Conservation (phyloP, 306 rosid species). For the Gleditsia sinensis region DNA sequence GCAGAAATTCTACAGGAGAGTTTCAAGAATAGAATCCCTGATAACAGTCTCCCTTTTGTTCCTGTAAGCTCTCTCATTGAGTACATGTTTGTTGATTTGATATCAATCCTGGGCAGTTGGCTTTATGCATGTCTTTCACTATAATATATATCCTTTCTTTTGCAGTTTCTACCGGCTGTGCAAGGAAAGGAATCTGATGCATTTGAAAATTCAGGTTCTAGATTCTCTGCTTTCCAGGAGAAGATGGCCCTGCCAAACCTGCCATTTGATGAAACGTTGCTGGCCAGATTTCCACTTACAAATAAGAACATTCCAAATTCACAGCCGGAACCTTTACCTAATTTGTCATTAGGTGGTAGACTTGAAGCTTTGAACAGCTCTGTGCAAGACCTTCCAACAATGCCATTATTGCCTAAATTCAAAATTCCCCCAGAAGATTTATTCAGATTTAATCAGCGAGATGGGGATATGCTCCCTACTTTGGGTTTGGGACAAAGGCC, state of each 20-base stretch:
- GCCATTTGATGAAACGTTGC: constrained; percentile 83
- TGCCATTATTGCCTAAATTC: constrained; percentile 75
- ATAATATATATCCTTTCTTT: constrained; percentile 24
- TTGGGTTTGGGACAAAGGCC: constrained; percentile 86
- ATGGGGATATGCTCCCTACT: constrained; percentile 64
- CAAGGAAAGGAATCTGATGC: constrained; percentile 56
- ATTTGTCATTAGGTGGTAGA: constrained; percentile 74
- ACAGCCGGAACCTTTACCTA: constrained; percentile 76
- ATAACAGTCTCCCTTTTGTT: constrained; percentile 59
- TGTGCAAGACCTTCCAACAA: constrained; percentile 67
- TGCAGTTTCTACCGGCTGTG: constrained; percentile 57
- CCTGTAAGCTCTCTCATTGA: constrained; percentile 53
- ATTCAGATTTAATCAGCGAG: constrained; percentile 71
- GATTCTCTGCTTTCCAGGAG: constrained; percentile 71
- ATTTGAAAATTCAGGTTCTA: constrained; percentile 50
- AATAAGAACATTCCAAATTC: constrained; percentile 58
- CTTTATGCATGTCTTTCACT: constrained; percentile 19
- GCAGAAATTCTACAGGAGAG: constrained; percentile 54
- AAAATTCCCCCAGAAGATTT: constrained; percentile 78
- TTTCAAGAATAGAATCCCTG: constrained; percentile 59
- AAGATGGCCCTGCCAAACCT: constrained; percentile 72
- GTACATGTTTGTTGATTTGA: background rate
- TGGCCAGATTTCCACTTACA: constrained; percentile 74
- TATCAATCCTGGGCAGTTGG: constrained; percentile 3
- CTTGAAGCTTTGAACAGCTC: constrained; percentile 64